phyloP scores from a whole-genome alignment of 805 yeast species.

The Nakazawaea wyomingensis region DNA sequence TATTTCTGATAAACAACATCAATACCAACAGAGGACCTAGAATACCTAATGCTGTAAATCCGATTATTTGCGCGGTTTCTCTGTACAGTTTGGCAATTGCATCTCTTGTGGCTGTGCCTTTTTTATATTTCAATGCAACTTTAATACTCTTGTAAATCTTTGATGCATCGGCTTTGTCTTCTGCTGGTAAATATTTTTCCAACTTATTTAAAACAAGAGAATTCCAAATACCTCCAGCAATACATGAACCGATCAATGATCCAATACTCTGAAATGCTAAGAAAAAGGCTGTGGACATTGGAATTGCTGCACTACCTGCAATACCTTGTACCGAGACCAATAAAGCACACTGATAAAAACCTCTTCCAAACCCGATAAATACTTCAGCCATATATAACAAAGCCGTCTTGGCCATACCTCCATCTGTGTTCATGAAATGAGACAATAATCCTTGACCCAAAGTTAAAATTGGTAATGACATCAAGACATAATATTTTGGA shows the following conservation, averaged over 20 bases:
- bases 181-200: constrained; percentile 19
- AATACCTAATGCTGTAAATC: constrained; percentile 25
- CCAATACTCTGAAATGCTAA: constrained; percentile 24
- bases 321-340: constrained; percentile 25
- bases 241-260: constrained; percentile 24
- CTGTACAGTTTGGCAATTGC: constrained; percentile 27
- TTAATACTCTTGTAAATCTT: constrained; percentile 22
- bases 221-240: constrained; percentile 27
- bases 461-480: constrained; percentile 20
- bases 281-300: constrained; percentile 28
- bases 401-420: constrained; percentile 14
- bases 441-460: constrained; percentile 24
- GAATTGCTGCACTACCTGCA: constrained; percentile 24
- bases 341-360: constrained; percentile 20
- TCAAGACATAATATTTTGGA: constrained; percentile 21
- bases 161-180: constrained; percentile 16
- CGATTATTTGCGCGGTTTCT: constrained; percentile 26
- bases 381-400: constrained; percentile 20
- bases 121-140: constrained; percentile 20
- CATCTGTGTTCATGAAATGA: constrained; percentile 20
- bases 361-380: constrained; percentile 26
- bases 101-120: constrained; percentile 22
- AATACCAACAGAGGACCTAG: constrained; percentile 23
- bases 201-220: constrained; percentile 12
- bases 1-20: constrained; percentile 21